phyloP scores from a whole-genome alignment of 2,329 filamentous ascomycete species.

The Xylaria hypoxylon region DNA sequence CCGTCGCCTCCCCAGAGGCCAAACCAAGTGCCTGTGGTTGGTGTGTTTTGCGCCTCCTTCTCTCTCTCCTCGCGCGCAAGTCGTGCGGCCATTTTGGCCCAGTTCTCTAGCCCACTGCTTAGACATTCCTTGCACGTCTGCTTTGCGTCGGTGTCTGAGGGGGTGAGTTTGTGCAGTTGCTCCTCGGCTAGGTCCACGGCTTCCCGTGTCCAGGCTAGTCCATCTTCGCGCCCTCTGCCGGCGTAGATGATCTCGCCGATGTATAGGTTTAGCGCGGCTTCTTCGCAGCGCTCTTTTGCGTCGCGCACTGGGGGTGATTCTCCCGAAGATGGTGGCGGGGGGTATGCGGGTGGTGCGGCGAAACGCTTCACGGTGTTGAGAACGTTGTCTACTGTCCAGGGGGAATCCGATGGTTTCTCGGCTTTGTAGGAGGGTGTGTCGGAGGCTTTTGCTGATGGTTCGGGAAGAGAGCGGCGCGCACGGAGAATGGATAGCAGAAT shows the following conservation, averaged over 20 bases:
- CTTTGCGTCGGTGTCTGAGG: constrained; percentile 60
- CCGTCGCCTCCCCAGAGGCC: constrained; percentile 58
- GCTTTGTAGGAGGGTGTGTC: constrained; percentile 25
- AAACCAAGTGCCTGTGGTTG: constrained; percentile 51
- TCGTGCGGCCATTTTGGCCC: constrained; percentile 80
- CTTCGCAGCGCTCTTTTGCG: constrained; percentile 77
- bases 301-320: constrained; percentile 74
- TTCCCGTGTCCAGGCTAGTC: constrained; percentile 89
- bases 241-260: constrained; percentile 94
- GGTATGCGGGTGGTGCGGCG: constrained; percentile 71
- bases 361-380: constrained; percentile 47
- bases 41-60: constrained; percentile 24
- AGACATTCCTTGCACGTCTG: constrained; percentile 82
- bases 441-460: constrained; percentile 23
- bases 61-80: constrained; percentile 61
- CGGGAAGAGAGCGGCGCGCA: constrained; percentile 72
- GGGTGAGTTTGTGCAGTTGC: constrained; percentile 64
- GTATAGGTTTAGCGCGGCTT: constrained; percentile 87
- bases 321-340: constrained; percentile 76
- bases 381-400: constrained; percentile 46
- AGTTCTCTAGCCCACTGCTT: constrained; percentile 80
- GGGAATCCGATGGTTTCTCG: constrained; percentile 23
- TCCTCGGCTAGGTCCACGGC: constrained; percentile 84
- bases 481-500: constrained; percentile 88
- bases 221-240: constrained; percentile 70